Percentiles rank a stretch among this genome's conserved stretches.
Evolutionary conservation across 1,284 basidiomycete species (phyloP).

Genomic region (Ceratobasidium papillatum): DNA sequence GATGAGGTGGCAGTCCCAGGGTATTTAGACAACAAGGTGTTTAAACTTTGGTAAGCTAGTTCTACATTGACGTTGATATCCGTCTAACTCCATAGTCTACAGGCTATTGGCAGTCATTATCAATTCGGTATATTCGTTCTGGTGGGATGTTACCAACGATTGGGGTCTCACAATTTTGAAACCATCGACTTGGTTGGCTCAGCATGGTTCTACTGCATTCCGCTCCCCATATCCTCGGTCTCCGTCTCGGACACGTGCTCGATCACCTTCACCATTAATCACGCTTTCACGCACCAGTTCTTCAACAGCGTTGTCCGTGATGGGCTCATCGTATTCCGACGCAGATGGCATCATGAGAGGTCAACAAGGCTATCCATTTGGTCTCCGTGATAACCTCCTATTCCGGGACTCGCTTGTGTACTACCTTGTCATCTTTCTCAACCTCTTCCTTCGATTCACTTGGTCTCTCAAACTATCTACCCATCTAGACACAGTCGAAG

Average conservation of each 20-base stretch:
- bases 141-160: conserved; percentile 99
- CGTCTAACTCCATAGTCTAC: conserved; percentile 11
- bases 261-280: conserved; percentile 55
- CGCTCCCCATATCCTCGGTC: conserved; percentile 10
- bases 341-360: conserved; percentile 46
- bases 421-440: conserved; percentile 82
- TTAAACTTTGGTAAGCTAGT: conserved; percentile 77
- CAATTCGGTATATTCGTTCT: conserved; percentile 96
- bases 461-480: conserved; percentile 94
- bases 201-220: conserved; percentile 13
- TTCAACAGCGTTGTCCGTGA: conserved; percentile 44
- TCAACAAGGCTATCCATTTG: conserved; percentile 63
- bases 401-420: conserved; percentile 83
- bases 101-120: conserved; percentile 87
- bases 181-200: conserved; percentile 52
- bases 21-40: conserved; percentile 69
- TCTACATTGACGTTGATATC: neutral
- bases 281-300: conserved; percentile 49
- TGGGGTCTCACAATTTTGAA: conserved; percentile 90
- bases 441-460: conserved; percentile 90
- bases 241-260: conserved; percentile 54
- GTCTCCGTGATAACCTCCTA: conserved; percentile 74
- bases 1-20: conserved; percentile 18
- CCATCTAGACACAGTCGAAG: conserved; percentile 84
- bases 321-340: conserved; percentile 46